These are phyloP conservation scores for Pseudophaeomoniella oleicola DNA, from an alignment of 2,329 filamentous ascomycete genomes.

Conservation along the genomic window DNA sequence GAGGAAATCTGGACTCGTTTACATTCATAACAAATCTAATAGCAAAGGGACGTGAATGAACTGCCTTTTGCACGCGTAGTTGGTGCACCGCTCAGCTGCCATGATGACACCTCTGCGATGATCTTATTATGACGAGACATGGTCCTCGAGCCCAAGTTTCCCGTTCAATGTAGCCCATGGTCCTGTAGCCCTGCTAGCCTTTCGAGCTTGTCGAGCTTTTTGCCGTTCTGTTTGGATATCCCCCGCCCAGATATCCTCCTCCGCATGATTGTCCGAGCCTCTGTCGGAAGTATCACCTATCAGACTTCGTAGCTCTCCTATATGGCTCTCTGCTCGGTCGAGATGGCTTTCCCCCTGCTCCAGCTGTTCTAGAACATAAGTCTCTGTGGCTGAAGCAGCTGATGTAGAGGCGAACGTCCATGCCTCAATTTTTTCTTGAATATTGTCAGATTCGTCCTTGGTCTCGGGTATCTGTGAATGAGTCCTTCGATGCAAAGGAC, in stretches of 20 bases:
- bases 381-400: conserved; percentile 5
- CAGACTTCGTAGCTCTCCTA: conserved; percentile 1
- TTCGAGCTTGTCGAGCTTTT: conserved; percentile 7
- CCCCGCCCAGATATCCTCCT: conserved; percentile 17
- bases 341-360: conserved; percentile 6
- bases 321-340: conserved; percentile 1
- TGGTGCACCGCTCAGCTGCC: neutral
- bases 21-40: neutral
- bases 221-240: conserved; percentile 13
- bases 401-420: conserved; percentile 11
- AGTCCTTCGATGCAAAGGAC: too few relatives aligned
- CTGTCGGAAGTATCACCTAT: conserved; percentile 6
- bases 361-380: conserved; percentile 5
- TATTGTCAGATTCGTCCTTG: conserved; percentile 1
- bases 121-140: too few relatives aligned
- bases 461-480: too few relatives aligned
- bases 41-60: neutral
- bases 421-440: conserved; percentile 3
- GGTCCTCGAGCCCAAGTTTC: conserved; percentile 9
- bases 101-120: conserved; percentile 9
- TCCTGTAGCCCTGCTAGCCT: conserved; percentile 12
- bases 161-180: conserved; percentile 23
- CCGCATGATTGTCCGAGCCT: conserved; percentile 8
- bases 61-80: conserved; percentile 2
- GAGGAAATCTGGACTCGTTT: conserved; percentile 7